Percentiles rank a stretch among this genome's conserved stretches.
Evolutionary conservation across 441 rosid species (phyloP).

Genomic region (Brassica balearica): DNA sequence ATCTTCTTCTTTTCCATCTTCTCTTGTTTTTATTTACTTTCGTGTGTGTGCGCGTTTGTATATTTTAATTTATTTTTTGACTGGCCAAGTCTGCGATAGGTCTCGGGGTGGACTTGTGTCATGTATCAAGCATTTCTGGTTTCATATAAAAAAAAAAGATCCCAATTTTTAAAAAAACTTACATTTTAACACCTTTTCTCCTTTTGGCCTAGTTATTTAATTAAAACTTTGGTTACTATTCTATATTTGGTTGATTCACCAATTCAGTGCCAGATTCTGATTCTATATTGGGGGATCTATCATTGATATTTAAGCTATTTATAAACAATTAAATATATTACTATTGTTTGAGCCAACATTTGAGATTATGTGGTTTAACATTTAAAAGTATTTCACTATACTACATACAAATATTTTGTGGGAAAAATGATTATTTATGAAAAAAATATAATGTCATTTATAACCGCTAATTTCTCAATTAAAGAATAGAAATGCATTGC

Average conservation of each 20-base stretch:
- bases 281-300: not conserved
- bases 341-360: not conserved
- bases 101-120: not conserved
- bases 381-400: not conserved
- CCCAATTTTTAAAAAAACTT: not conserved
- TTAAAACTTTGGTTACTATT: not conserved
- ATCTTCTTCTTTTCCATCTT: not conserved
- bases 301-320: not conserved
- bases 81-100: not conserved
- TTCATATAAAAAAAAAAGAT: not conserved
- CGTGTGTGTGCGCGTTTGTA: not conserved
- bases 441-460: not conserved
- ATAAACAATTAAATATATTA: not conserved
- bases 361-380: not conserved
- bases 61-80: not conserved
- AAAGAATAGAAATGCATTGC: not conserved
- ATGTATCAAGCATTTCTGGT: not conserved
- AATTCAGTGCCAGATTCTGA: not conserved
- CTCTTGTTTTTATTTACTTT: not conserved
- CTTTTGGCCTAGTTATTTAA: not conserved
- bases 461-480: not conserved
- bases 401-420: not conserved
- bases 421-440: not conserved
- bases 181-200: not conserved
- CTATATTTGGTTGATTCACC: not conserved